Conservation (phyloP, 768 basidiomycete genomes). For the Agrocybe praecox region DNA sequence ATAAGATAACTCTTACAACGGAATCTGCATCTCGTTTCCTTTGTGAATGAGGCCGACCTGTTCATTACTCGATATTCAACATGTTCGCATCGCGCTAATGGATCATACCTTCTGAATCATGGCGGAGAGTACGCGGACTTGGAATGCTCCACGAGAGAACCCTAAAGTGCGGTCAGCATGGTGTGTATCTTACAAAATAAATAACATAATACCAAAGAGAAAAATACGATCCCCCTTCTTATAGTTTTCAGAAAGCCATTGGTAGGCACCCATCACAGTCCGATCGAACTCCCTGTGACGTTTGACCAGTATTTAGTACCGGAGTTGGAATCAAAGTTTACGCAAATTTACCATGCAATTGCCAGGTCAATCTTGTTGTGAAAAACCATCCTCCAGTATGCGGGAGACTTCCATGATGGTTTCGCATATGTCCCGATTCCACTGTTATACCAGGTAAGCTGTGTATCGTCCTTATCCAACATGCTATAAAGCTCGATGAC, state of each 20-base stretch:
- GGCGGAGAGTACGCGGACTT: background rate
- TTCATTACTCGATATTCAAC: too few relatives aligned
- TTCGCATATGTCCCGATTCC: conserved; percentile 3
- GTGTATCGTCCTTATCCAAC: conserved; percentile 20
- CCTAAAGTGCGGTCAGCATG: background rate
- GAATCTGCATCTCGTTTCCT: conserved; percentile 39
- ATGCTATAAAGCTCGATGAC: conserved; percentile 28
- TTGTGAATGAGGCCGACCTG: conserved; percentile 44
- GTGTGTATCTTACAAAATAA: background rate
- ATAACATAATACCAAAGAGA: background rate
- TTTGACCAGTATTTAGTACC: background rate
- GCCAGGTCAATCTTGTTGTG: conserved; percentile 5
- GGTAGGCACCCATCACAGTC: conserved; percentile 37
- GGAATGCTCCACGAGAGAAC: background rate
- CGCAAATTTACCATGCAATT: conserved; percentile 9
- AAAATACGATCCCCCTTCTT: background rate
- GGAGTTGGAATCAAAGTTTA: background rate
- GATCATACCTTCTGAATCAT: conserved; percentile 42
- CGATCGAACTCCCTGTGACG: conserved; percentile 30
- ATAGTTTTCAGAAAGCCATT: conserved; percentile 45
- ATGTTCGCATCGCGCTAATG: background rate
- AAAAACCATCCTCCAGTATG: background rate
- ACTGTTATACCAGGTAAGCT: conserved; percentile 27
- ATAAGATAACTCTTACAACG: conserved; percentile 3
- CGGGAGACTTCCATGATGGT: background rate